These are phyloP conservation scores for Kodamaea fukazawae DNA, from an alignment of 805 yeast species.

Conservation along the genomic window DNA sequence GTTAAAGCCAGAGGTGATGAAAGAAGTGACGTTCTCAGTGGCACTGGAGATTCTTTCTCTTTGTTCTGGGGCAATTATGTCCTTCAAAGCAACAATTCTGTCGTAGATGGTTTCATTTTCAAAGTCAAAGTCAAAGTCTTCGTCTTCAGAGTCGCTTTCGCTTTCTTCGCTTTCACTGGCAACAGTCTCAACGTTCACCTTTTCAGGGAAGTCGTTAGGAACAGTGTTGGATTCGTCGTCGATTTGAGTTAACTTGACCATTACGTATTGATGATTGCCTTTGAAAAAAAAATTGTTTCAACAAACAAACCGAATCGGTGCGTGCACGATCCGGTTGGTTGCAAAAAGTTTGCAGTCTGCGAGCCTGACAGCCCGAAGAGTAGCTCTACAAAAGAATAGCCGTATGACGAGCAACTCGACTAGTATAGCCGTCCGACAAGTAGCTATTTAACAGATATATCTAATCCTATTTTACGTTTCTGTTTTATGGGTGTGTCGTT, in stretches of 20 bases:
- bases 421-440: too few species aligned
- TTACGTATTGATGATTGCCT: constrained; percentile 20
- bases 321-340: constrained; percentile 2
- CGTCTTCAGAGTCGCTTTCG: constrained; percentile 62
- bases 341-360: too few species aligned
- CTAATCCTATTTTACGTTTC: too few species aligned
- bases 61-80: constrained; percentile 85
- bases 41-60: constrained; percentile 50
- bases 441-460: too few species aligned
- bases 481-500: too few species aligned
- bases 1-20: constrained; percentile 44
- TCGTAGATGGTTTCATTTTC: constrained; percentile 83
- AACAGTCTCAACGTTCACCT: constrained; percentile 31
- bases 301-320: constrained; percentile 4
- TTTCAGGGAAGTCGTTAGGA: constrained; percentile 21
- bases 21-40: constrained; percentile 21
- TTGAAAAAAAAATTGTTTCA: constrained; percentile 4
- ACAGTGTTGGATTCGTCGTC: constrained; percentile 50
- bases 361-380: not conserved
- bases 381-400: too few species aligned
- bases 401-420: too few species aligned
- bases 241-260: constrained; percentile 77
- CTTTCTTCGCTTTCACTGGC: constrained; percentile 38
- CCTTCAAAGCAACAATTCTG: constrained; percentile 87
- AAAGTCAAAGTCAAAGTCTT: constrained; percentile 49